Percentiles rank a stretch among this genome's conserved stretches.
Conservation (phyloP, 139 green algal species). For the Coelastrella sp. region DNA sequence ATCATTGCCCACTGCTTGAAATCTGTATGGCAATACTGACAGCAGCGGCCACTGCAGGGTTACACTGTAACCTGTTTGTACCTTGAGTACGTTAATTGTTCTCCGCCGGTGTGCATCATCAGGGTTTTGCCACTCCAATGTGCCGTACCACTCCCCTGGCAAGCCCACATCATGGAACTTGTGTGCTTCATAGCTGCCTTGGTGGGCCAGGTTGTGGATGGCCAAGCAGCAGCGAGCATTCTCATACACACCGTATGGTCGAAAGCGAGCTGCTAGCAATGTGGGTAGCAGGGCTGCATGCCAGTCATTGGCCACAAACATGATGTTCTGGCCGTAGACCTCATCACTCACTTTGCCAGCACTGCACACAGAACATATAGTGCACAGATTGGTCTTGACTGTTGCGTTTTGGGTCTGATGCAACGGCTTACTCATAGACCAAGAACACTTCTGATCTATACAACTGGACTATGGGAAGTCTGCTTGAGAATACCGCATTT, state of each 20-base stretch:
- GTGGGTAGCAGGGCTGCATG: slow-evolving; percentile 85
- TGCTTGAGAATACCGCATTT: background rate
- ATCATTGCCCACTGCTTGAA: background rate
- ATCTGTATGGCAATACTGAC: too few species aligned
- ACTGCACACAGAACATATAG: background rate
- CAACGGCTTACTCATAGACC: too few species aligned
- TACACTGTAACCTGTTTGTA: background rate
- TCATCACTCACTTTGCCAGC: slow-evolving; percentile 37
- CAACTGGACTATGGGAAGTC: too few species aligned
- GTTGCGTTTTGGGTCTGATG: too few species aligned
- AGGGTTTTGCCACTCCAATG: slow-evolving; percentile 64
- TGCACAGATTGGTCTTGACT: too few species aligned
- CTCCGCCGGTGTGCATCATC: background rate
- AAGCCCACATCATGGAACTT: slow-evolving; percentile 71
- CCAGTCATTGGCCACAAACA: slow-evolving; percentile 96
- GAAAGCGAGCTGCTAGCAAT: slow-evolving; percentile 60
- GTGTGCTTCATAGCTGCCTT: slow-evolving; percentile 57
- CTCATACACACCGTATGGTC: slow-evolving; percentile 50
- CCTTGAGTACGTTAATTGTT: slow-evolving; percentile 75
- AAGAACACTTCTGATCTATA: too few species aligned
- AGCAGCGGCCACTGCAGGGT: too few species aligned
- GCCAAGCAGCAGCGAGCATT: slow-evolving; percentile 58
- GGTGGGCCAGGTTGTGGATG: slow-evolving; percentile 88
- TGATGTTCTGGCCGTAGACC: slow-evolving; percentile 80
- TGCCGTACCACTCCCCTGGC: slow-evolving; percentile 81